Base-by-base conservation (phyloP, 2,329 filamentous ascomycete genomes). In the Triangularia verruculosa region DNA sequence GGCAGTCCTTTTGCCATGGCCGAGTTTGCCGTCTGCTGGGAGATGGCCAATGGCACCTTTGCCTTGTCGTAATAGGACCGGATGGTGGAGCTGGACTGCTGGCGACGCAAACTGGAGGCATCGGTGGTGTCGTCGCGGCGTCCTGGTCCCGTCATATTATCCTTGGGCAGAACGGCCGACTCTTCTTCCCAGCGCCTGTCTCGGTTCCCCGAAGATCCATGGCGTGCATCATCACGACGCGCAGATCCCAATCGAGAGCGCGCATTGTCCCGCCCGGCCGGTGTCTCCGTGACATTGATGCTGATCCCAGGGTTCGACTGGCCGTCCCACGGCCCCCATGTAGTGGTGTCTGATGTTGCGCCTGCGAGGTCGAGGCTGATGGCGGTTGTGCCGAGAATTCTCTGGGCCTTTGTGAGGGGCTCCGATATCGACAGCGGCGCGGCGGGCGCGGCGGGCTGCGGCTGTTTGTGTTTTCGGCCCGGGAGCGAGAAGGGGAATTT, bases 21-120 rank as follows among this genome's bases (percentile, higher is more conserved):
- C 1, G 83, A 85, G 52, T 78, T 81, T 0, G 83, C 85, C 0
- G 84, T 86, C 70, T 86, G 84, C 69, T 86, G 84, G 0, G 83
- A 85, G 64, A 85, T 80, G n/a, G 82, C 78, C 4, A 86, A 76
- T 11, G 83, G 83, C 56, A 83, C 77, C 69, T 83, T 84, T 4
- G 80, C 72, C 70, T 83, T 82, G 73, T 86, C 83, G 72, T 86
- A 86, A 73, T 81, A 84, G 0, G 83, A 84, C 30, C 77, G 77
- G 64, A 86, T 79, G n/a, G 83, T 86, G 4, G 83, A 85, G 39
- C 77, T 80, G 1, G 84, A 86, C 54, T 78, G 77, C 30, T 79
- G 80, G 57, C 83, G 80, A 47, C 79, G 77, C 34, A 83, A 66
- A 61, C 76, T 80, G 2, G 79, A 79, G 22, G 76, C 76, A 55